Conservation (phyloP, 345 rosid species). For the Eucalyptus cloeziana region DNA sequence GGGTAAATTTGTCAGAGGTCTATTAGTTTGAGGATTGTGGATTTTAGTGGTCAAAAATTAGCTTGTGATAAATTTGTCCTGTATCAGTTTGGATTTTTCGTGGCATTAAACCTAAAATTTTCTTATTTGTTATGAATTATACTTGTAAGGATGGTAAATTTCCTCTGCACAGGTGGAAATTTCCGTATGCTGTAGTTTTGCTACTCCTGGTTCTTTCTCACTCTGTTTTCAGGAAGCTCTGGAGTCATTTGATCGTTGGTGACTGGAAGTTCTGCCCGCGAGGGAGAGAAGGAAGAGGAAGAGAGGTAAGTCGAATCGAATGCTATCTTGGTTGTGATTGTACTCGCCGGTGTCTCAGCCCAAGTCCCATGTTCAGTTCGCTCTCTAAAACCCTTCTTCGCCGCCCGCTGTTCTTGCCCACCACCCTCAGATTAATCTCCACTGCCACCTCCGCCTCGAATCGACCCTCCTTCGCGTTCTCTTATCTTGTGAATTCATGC, state of each 20-base stretch:
- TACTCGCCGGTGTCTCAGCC: neutral
- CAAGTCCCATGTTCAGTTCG: neutral
- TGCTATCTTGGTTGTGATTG: neutral
- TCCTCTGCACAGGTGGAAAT: neutral
- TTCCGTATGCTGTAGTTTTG: neutral
- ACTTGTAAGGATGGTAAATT: neutral
- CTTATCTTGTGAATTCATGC: neutral
- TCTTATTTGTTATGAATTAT: neutral
- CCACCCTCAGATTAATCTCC: neutral
- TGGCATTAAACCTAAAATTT: neutral
- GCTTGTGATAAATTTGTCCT: fast-evolving
- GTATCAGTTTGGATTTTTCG: too few relatives aligned
- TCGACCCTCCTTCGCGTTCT: neutral
- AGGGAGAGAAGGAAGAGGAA: neutral
- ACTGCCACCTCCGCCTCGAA: neutral
- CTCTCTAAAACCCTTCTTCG: neutral
- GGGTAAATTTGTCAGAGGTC: fast-evolving
- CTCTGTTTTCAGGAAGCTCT: too few relatives aligned
- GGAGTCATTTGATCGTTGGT: too few relatives aligned
- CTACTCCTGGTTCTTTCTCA: too few relatives aligned
- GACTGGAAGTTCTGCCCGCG: neutral
- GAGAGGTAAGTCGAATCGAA: neutral
- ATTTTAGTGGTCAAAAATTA: too few relatives aligned
- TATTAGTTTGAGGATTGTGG: fast-evolving
- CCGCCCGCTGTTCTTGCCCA: neutral